Base-by-base conservation (phyloP, 2,329 filamentous ascomycete genomes). In the Eutypa lata region DNA sequence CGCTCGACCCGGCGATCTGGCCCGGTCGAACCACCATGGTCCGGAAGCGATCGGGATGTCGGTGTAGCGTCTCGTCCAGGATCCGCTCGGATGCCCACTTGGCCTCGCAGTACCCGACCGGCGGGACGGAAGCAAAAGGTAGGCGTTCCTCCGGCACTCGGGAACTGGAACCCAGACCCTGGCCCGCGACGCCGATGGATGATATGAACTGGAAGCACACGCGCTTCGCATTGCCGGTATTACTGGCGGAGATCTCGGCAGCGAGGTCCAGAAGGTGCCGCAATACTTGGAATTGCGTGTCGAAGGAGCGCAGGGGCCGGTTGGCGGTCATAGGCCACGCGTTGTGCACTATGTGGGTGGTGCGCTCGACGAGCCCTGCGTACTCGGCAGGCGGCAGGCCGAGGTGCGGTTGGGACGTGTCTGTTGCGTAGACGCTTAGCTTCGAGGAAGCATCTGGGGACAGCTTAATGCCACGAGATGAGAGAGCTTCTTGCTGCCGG, bases 1-100 rank as follows among this genome's bases (percentile, higher is more conserved):
- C 67, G 3, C 59, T 71, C 0, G 73, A 77, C 0, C 80, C 80
- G 1, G 78, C 68, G 35, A 83, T 76, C 58, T 83, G 81, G 1
- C 76, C 80, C 0, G 73, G 64, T 0, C 79, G 69, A 1, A 77
- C 71, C 0, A 60, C 61, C 63, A 71, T 74, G 0, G 73, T 54
- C 14, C 67, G 68, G 64, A 81, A 78, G 1, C 54, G 60, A 1
- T 67, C 47, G 0, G 71, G 71, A 53, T 74, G 61, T 14, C 65
- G 57, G 47, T 73, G 70, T 1, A 79, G 61, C 0, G 78, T 80
- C 45, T 70, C 62, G 46, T 75, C 69, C 0, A 82, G 69, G 61
- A 80, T 75, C 3, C 65, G 60, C 56, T 81, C 78, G 59, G 76
- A 80, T 0, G 70, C 68, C 33, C 57, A 73, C 56, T 82, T 81